Conservation (phyloP, 345 rosid species). For the Salix viminalis region DNA sequence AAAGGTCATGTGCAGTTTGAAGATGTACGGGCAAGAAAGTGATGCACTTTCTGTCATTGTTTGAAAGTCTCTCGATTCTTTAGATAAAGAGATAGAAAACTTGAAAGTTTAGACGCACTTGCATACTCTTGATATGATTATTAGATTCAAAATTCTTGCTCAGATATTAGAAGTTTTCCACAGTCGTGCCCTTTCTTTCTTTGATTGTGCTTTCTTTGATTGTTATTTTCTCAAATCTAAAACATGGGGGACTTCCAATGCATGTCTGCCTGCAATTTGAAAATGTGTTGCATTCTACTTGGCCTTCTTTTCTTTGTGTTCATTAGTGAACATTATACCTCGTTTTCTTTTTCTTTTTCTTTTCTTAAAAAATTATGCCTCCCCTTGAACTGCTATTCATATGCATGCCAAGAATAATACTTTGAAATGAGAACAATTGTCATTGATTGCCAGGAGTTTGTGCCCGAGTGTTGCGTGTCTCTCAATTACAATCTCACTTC, state of each 20-base stretch:
- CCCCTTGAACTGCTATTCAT: neutral
- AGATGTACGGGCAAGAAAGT: constrained; percentile 11
- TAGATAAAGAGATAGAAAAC: neutral
- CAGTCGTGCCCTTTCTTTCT: neutral
- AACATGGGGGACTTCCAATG: neutral
- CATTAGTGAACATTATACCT: neutral
- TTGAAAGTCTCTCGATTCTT: constrained; percentile 6
- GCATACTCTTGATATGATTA: neutral
- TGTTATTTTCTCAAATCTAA: neutral
- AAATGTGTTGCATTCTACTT: too few relatives aligned
- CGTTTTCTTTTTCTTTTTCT: neutral
- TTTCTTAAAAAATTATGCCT: neutral
- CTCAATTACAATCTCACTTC: neutral
- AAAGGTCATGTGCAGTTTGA: neutral
- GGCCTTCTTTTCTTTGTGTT: neutral
- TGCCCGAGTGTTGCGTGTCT: neutral
- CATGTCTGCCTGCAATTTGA: neutral
- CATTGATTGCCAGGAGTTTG: neutral
- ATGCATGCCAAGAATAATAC: neutral
- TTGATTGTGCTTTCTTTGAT: neutral
- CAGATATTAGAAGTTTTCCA: neutral
- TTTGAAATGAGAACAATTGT: neutral
- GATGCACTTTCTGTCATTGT: constrained; percentile 9
- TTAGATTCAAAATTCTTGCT: neutral
- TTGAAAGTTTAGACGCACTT: neutral